phyloP scores from a whole-genome alignment of 1,284 basidiomycete genomes.

The Inonotus obliquus region DNA sequence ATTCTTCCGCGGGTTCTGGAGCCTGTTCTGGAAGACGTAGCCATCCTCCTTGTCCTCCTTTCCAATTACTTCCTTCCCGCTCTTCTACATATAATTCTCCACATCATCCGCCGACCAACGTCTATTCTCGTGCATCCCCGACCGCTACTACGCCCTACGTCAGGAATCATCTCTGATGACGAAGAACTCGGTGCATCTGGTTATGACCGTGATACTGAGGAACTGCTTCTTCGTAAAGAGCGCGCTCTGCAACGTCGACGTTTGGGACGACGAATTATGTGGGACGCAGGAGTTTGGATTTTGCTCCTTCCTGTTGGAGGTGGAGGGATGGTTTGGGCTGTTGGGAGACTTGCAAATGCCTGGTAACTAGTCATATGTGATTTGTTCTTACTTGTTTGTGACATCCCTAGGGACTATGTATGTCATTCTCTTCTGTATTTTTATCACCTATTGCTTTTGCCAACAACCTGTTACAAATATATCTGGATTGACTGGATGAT shows the following conservation, averaged over 20 bases:
- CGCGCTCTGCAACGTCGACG: slow-evolving; percentile 61
- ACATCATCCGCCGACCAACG: slow-evolving; percentile 65
- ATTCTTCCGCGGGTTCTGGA: slow-evolving; percentile 34
- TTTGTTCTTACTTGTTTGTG: neutral
- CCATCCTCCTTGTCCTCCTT: slow-evolving; percentile 44
- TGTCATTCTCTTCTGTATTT: neutral
- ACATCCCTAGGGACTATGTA: neutral
- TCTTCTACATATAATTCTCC: slow-evolving; percentile 57
- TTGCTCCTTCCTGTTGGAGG: slow-evolving; percentile 49
- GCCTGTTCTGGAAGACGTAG: slow-evolving; percentile 40
- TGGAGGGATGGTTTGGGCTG: slow-evolving; percentile 49
- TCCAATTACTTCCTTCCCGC: slow-evolving; percentile 61
- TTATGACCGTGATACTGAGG: slow-evolving; percentile 37
- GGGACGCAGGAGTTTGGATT: slow-evolving; percentile 71
- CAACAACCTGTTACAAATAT: neutral
- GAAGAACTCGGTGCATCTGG: slow-evolving; percentile 23
- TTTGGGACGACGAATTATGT: slow-evolving; percentile 55
- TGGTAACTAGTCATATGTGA: slow-evolving; percentile 4
- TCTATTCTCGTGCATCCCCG: slow-evolving; percentile 50
- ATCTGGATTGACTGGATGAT: neutral
- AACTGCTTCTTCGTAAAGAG: slow-evolving; percentile 72
- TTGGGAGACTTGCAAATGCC: slow-evolving; percentile 37
- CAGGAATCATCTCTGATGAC: slow-evolving; percentile 24
- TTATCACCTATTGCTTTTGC: neutral
- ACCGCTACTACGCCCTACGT: slow-evolving; percentile 23